A percentile compares a stretch with the other conserved stretches of the same genome.
phyloP scores from a whole-genome alignment of 2,329 filamentous ascomycete genomes.

The Fusarium sarcochroum region DNA sequence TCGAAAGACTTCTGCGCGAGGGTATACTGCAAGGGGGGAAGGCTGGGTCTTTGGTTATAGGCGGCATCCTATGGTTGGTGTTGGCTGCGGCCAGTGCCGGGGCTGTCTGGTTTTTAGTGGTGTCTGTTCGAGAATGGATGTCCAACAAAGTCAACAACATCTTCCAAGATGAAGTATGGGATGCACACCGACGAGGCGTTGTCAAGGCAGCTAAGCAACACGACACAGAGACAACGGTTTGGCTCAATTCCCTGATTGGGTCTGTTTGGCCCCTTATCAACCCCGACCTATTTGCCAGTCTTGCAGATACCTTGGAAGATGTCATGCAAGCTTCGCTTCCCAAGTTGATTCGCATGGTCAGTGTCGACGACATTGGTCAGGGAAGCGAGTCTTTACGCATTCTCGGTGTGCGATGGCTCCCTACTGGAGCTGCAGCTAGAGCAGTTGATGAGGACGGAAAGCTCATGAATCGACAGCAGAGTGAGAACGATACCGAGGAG shows the following conservation, averaged over 20 bases:
- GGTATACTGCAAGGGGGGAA: slow-evolving; percentile 18
- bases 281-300: slow-evolving; percentile 77
- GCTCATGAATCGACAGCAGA: slow-evolving; percentile 58
- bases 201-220: slow-evolving; percentile 58
- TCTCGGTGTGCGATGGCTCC: slow-evolving; percentile 79
- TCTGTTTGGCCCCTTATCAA: slow-evolving; percentile 83
- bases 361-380: slow-evolving; percentile 81
- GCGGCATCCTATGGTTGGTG: slow-evolving; percentile 44
- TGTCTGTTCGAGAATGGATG: slow-evolving; percentile 71
- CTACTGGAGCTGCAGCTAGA: slow-evolving; percentile 76
- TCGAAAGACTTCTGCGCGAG: slow-evolving; percentile 41
- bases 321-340: slow-evolving; percentile 85
- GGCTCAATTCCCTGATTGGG: slow-evolving; percentile 78
- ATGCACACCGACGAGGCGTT: slow-evolving; percentile 70
- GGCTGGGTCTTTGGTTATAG: slow-evolving; percentile 36
- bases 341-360: slow-evolving; percentile 79
- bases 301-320: slow-evolving; percentile 81
- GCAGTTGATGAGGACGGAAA: slow-evolving; percentile 72
- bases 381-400: slow-evolving; percentile 80
- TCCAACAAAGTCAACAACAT: slow-evolving; percentile 72
- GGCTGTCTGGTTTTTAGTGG: slow-evolving; percentile 54
- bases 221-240: slow-evolving; percentile 75
- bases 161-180: slow-evolving; percentile 80
- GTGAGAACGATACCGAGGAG: slow-evolving; percentile 51
- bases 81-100: slow-evolving; percentile 48